phyloP scores from a whole-genome alignment of 2,329 filamentous ascomycete species.

The Fusarium sacchari region DNA sequence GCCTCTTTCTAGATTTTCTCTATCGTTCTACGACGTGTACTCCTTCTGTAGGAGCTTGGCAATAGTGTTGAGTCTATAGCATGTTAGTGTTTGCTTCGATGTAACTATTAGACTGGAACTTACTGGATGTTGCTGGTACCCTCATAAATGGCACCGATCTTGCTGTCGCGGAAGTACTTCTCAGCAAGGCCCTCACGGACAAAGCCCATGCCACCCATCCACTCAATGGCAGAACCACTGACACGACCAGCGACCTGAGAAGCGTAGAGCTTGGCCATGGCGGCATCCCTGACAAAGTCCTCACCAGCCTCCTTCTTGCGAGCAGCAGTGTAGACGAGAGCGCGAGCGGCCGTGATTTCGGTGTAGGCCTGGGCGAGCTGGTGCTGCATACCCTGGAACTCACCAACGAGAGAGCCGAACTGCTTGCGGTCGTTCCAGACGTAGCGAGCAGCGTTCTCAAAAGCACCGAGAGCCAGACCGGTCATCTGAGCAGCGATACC shows the following conservation, averaged over 20 bases:
- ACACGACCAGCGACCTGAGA: constrained; percentile 93
- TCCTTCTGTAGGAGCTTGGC: constrained; percentile 71
- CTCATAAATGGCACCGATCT: constrained; percentile 98
- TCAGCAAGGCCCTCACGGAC: constrained; percentile 95
- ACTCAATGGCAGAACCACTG: constrained; percentile 88
- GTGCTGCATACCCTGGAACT: constrained; percentile 99
- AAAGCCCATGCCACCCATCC: constrained; percentile 99
- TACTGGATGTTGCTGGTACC: constrained; percentile 83
- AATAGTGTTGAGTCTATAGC: constrained; percentile 69
- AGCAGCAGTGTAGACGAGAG: constrained; percentile 93
- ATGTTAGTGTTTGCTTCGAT: constrained; percentile 25
- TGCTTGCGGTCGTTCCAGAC: constrained; percentile 99
- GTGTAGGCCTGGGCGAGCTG: constrained; percentile 96
- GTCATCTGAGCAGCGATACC: constrained; percentile 99
- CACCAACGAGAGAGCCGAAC: constrained; percentile 91
- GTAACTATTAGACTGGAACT: constrained; percentile 42
- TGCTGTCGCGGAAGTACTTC: constrained; percentile 98
- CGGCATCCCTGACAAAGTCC: constrained; percentile 93
- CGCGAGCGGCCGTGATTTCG: constrained; percentile 90
- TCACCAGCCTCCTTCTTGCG: constrained; percentile 98
- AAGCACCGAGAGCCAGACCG: constrained; percentile 91
- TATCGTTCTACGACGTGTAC: constrained; percentile 56
- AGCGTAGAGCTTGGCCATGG: constrained; percentile 97
- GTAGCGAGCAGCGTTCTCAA: constrained; percentile 91
- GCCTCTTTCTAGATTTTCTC: constrained; percentile 19